phyloP scores from a whole-genome alignment of 768 basidiomycete species.

The Sarcodon sp. region DNA sequence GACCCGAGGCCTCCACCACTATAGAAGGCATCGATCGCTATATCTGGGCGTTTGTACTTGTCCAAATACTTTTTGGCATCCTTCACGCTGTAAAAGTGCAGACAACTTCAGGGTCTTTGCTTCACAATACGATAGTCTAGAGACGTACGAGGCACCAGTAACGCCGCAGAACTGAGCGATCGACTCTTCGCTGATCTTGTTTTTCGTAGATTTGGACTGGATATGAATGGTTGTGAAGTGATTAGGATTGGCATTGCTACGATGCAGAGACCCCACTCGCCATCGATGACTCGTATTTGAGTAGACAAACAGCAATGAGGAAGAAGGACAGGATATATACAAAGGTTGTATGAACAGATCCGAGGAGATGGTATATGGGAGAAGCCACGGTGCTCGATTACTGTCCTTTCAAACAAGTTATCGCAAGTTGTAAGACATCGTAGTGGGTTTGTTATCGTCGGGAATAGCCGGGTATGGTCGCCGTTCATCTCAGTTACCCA shows the following conservation, averaged over 20 bases:
- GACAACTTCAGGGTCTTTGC: not conserved
- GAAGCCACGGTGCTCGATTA: too few species aligned
- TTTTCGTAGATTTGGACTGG: conserved; percentile 20
- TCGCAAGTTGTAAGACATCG: too few species aligned
- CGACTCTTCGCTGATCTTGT: conserved; percentile 30
- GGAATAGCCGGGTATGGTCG: too few species aligned
- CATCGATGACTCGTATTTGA: too few species aligned
- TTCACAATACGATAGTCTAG: not conserved
- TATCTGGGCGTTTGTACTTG: conserved; percentile 55
- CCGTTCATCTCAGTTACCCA: too few species aligned
- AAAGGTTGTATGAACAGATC: too few species aligned
- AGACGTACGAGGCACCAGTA: conserved; percentile 60
- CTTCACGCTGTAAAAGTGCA: conserved; percentile 15
- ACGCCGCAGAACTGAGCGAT: conserved; percentile 48
- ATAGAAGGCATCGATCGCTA: conserved; percentile 65
- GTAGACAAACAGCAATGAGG: too few species aligned
- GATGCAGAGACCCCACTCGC: too few species aligned
- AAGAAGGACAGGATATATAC: too few species aligned
- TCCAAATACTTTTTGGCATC: conserved; percentile 63
- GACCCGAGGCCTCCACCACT: conserved; percentile 28
- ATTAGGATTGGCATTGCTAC: not conserved
- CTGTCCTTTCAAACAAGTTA: too few species aligned
- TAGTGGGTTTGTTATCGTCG: too few species aligned
- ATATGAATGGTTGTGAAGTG: not conserved
- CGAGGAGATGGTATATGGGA: too few species aligned